Conservation (phyloP, 179 eudicot species). For the Patellifolia procumbens region DNA sequence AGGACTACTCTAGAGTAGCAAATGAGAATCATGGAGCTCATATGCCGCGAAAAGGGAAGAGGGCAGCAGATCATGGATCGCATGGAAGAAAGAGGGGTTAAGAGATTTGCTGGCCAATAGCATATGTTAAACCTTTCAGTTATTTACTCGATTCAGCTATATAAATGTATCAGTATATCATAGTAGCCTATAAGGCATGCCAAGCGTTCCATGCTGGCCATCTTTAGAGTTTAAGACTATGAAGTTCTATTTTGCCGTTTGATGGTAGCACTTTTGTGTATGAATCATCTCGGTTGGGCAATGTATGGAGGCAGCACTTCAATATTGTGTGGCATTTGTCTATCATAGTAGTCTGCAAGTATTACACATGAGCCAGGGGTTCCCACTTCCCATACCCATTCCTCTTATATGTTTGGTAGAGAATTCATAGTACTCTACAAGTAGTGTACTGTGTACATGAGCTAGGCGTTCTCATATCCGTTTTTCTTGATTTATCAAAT, state of each 20-base stretch:
- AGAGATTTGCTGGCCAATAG: neutral
- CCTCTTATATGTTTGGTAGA: no score
- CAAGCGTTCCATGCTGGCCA: neutral
- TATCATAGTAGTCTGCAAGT: no score
- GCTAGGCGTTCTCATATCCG: no score
- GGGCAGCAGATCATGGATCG: slow-evolving; percentile 28
- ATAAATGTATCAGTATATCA: no score
- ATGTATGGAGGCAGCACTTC: neutral
- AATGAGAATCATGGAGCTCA: slow-evolving; percentile 32
- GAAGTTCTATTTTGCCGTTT: neutral
- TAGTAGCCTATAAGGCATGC: slow-evolving; percentile 7
- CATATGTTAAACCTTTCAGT: neutral
- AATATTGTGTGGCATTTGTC: neutral
- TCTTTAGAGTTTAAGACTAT: neutral
- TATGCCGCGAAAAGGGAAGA: slow-evolving; percentile 34
- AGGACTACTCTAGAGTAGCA: slow-evolving; percentile 1
- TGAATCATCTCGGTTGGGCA: neutral
- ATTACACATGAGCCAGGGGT: no score
- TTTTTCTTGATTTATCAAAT: no score
- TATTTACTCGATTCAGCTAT: neutral
- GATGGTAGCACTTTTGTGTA: neutral
- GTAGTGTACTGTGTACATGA: no score
- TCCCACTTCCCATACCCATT: no score
- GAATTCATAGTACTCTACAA: no score
- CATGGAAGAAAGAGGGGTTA: slow-evolving; percentile 34